Conservation (phyloP, 371 early-diverging fungal genomes). For the Lichtheimia hyalospora region DNA sequence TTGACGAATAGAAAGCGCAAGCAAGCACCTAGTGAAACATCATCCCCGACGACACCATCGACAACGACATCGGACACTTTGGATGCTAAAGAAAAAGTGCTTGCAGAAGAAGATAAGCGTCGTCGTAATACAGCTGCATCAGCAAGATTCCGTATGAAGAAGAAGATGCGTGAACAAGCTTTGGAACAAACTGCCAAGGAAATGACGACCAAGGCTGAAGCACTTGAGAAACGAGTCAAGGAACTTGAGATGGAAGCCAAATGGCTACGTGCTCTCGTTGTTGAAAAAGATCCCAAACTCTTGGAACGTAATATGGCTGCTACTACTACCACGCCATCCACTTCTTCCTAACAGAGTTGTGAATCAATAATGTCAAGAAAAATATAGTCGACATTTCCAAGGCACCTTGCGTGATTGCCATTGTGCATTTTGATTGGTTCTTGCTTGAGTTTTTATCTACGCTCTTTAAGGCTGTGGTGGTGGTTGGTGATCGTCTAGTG, state of each 20-base stretch:
- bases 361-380: neutral
- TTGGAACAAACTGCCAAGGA: slow-evolving; percentile 82
- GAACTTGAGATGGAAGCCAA: slow-evolving; percentile 92
- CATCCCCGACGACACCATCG: slow-evolving; percentile 1
- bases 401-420: slow-evolving; percentile 1
- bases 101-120: slow-evolving; percentile 84
- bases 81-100: slow-evolving; percentile 19
- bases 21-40: slow-evolving; percentile 3
- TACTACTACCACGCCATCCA: neutral
- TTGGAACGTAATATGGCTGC: neutral
- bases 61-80: neutral
- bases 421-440: slow-evolving; percentile 1
- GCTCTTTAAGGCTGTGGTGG: too few species aligned
- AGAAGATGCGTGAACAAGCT: slow-evolving; percentile 84
- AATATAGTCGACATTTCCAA: neutral
- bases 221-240: slow-evolving; percentile 68
- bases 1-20: slow-evolving; percentile 10
- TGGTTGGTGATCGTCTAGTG: too few species aligned
- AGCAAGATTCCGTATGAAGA: slow-evolving; percentile 93
- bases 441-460: too few species aligned
- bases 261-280: slow-evolving; percentile 85
- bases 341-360: neutral
- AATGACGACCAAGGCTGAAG: slow-evolving; percentile 74
- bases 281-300: slow-evolving; percentile 70
- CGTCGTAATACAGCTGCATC: slow-evolving; percentile 93